These are phyloP conservation scores for Verticillium isaacii DNA, from an alignment of 2,329 filamentous ascomycete genomes.

Conservation along the genomic window DNA sequence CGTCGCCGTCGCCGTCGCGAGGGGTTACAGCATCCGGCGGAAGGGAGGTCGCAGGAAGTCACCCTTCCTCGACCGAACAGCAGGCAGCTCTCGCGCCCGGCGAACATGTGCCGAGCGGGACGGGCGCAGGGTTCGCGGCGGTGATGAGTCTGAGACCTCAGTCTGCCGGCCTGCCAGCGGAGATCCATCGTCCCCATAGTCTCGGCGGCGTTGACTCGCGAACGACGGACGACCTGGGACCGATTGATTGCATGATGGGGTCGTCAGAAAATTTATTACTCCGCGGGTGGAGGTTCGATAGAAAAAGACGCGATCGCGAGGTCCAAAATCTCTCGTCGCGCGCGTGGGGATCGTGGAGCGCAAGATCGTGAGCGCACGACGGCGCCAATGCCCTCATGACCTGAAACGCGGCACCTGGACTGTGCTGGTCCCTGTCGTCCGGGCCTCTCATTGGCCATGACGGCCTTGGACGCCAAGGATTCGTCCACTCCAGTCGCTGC, in stretches of 20 bases:
- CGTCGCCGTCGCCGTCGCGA: background rate
- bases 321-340: background rate
- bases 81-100: background rate
- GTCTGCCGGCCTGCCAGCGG: background rate
- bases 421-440: background rate
- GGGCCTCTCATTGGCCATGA: background rate
- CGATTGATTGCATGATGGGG: background rate
- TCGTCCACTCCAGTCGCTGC: background rate
- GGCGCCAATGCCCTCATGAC: background rate
- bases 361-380: background rate
- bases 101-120: background rate
- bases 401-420: conserved; percentile 1
- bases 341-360: background rate
- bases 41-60: background rate
- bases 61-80: background rate
- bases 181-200: background rate
- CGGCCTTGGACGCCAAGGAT: background rate
- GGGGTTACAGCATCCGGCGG: background rate
- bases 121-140: background rate
- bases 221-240: background rate
- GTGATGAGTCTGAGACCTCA: background rate
- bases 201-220: background rate
- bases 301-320: conserved; percentile 1
- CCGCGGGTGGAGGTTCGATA: no score
- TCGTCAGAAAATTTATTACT: background rate